Evolutionary conservation across 352 stramenopile species (phyloP).

Genomic region (Phytophthora cryptogea): DNA sequence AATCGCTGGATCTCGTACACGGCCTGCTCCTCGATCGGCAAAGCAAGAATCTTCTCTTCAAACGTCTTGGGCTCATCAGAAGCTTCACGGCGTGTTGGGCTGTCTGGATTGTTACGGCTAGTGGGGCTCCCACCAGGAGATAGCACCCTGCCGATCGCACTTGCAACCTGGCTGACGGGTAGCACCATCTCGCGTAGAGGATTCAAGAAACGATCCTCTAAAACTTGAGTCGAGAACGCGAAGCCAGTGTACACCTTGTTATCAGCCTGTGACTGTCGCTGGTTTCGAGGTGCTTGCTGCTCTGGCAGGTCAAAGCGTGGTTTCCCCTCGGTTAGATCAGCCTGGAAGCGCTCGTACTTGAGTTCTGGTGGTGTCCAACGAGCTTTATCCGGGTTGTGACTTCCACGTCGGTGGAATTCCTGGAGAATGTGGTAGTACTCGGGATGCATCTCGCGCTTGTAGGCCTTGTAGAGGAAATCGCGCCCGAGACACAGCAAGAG

Average conservation of each 20-base stretch:
- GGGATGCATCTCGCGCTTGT: slow-evolving; percentile 80
- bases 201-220: slow-evolving; percentile 84
- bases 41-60: slow-evolving; percentile 65
- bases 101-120: slow-evolving; percentile 35
- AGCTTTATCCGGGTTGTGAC: slow-evolving; percentile 43
- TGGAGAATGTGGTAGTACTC: slow-evolving; percentile 91
- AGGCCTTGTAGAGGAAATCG: slow-evolving; percentile 86
- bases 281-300: slow-evolving; percentile 33
- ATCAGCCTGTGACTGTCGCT: slow-evolving; percentile 19
- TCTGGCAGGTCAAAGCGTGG: slow-evolving; percentile 66
- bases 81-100: slow-evolving; percentile 24
- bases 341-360: slow-evolving; percentile 72
- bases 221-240: slow-evolving; percentile 78
- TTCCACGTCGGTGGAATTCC: slow-evolving; percentile 61
- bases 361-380: slow-evolving; percentile 70
- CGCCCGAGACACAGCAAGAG: slow-evolving; percentile 75
- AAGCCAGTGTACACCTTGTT: slow-evolving; percentile 81
- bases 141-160: slow-evolving; percentile 43
- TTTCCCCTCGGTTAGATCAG: slow-evolving; percentile 62
- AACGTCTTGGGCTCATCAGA: slow-evolving; percentile 45
- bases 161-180: slow-evolving; percentile 59
- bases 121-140: slow-evolving; percentile 32
- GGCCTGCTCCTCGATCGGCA: slow-evolving; percentile 61
- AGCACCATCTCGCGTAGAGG: slow-evolving; percentile 76
- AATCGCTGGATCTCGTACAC: slow-evolving; percentile 87